phyloP scores from a whole-genome alignment of 108 stramenopile species.

The Cyclostephanos invisitatus region DNA sequence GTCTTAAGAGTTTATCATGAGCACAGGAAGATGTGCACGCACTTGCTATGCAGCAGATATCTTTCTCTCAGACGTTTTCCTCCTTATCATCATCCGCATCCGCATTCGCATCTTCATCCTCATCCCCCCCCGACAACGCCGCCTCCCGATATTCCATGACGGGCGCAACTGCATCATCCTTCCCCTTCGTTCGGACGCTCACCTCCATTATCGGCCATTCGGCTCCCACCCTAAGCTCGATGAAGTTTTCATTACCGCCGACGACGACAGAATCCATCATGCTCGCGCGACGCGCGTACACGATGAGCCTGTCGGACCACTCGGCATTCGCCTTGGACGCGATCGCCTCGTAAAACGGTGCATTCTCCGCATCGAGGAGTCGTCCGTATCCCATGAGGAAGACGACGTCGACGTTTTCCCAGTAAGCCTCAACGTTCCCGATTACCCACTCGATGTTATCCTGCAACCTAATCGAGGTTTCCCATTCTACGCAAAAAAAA shows the following conservation, averaged over 20 bases:
- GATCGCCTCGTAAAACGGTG: conserved; percentile 24
- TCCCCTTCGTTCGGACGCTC: conserved; percentile 13
- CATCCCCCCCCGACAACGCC: not conserved
- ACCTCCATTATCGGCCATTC: conserved; percentile 39
- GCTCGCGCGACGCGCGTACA: conserved; percentile 30
- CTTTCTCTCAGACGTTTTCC: too few species aligned
- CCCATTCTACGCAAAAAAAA: not conserved
- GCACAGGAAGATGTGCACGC: too few species aligned
- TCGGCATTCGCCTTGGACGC: conserved; percentile 10
- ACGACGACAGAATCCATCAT: conserved; percentile 14
- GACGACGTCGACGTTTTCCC: conserved; percentile 21
- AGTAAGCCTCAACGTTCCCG: conserved; percentile 16
- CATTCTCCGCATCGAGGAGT: conserved; percentile 11
- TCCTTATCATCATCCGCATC: too few species aligned
- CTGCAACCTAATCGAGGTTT: conserved; percentile 13
- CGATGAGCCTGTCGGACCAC: conserved; percentile 29
- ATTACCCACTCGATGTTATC: conserved; percentile 35
- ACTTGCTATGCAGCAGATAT: too few species aligned
- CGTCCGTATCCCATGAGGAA: conserved; percentile 32
- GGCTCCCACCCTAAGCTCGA: conserved; percentile 27
- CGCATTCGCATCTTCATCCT: too few species aligned
- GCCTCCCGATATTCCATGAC: conserved; percentile 2
- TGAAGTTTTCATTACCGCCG: conserved; percentile 14
- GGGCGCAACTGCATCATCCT: conserved; percentile 2
- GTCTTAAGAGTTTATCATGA: too few species aligned